phyloP scores from a whole-genome alignment of 2,329 filamentous ascomycete genomes.

The Fusarium pseudoanthophilum region DNA sequence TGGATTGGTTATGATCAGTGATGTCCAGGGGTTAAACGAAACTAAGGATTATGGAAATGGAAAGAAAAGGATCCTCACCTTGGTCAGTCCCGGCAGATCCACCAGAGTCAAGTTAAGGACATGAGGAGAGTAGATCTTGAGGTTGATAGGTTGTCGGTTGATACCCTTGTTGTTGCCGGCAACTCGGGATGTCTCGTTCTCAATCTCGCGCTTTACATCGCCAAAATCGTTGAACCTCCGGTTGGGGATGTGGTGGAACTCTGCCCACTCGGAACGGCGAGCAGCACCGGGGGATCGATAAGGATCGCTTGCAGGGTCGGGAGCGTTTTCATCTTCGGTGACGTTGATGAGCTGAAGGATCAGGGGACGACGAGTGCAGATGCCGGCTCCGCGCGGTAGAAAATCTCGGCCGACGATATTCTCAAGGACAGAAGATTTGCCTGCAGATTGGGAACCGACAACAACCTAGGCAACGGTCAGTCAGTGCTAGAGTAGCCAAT shows the following conservation, averaged over 20 bases:
- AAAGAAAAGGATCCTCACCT: conserved; percentile 63
- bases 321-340: conserved; percentile 75
- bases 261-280: conserved; percentile 80
- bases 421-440: conserved; percentile 97
- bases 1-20: conserved; percentile 29
- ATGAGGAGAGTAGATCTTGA: conserved; percentile 98
- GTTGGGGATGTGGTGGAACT: conserved; percentile 95
- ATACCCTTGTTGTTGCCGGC: conserved; percentile 97
- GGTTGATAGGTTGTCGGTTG: conserved; percentile 95
- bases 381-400: conserved; percentile 93
- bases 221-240: conserved; percentile 90
- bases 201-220: conserved; percentile 95
- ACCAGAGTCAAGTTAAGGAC: conserved; percentile 96
- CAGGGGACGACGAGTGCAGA: conserved; percentile 92
- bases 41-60: conserved; percentile 18
- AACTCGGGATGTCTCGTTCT: conserved; percentile 94
- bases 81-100: conserved; percentile 94
- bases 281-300: conserved; percentile 82
- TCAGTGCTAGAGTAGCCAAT: conserved; percentile 20
- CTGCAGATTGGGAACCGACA: conserved; percentile 96
- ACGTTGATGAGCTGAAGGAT: conserved; percentile 99
- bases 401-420: conserved; percentile 99
- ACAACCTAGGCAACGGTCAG: conserved; percentile 75
- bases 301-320: conserved; percentile 73
- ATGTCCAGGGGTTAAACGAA: conserved; percentile 24